Percentiles rank a stretch among this genome's conserved stretches.
phyloP scores from a whole-genome alignment of 495 filamentous ascomycete genomes.

The Bombardia bombarda region DNA sequence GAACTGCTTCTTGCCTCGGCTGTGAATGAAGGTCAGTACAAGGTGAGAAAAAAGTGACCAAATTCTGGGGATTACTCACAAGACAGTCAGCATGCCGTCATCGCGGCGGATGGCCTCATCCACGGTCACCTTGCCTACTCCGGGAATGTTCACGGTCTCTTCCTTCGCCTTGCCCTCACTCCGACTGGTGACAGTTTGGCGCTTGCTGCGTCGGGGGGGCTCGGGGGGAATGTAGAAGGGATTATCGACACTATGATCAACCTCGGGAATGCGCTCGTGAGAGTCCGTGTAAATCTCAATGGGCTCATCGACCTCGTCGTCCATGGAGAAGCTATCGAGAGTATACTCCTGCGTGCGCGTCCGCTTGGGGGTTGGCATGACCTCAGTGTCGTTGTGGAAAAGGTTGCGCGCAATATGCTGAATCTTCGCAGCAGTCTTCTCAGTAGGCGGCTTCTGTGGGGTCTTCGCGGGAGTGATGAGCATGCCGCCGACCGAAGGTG shows the following conservation, averaged over 20 bases:
- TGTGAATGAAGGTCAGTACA: conserved; percentile 30
- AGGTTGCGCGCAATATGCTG: conserved; percentile 65
- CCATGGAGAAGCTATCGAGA: conserved; percentile 62
- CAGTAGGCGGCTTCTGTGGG: conserved; percentile 60
- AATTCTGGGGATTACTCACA: conserved; percentile 53
- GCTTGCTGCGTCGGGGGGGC: conserved; percentile 34
- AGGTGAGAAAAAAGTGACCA: background rate
- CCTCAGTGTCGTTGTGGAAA: conserved; percentile 51
- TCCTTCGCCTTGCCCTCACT: conserved; percentile 47
- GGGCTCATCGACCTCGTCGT: conserved; percentile 39
- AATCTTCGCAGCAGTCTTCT: conserved; percentile 44
- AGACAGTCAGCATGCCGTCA: conserved; percentile 77
- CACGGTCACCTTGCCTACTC: conserved; percentile 48
- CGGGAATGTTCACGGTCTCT: conserved; percentile 38
- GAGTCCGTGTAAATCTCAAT: conserved; percentile 89
- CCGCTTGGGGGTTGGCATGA: conserved; percentile 52
- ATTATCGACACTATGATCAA: conserved; percentile 58
- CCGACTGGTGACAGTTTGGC: conserved; percentile 36
- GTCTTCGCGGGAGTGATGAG: conserved; percentile 89
- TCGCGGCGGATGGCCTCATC: conserved; percentile 55
- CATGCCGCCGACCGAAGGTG: too few relatives aligned
- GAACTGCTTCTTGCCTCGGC: conserved; percentile 87
- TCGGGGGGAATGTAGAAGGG: conserved; percentile 53
- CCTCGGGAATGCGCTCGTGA: conserved; percentile 71
- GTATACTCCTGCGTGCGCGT: conserved; percentile 46